Evolutionary conservation across 139 green algal genomes (phyloP).

Genomic region (Closterium sp.): DNA sequence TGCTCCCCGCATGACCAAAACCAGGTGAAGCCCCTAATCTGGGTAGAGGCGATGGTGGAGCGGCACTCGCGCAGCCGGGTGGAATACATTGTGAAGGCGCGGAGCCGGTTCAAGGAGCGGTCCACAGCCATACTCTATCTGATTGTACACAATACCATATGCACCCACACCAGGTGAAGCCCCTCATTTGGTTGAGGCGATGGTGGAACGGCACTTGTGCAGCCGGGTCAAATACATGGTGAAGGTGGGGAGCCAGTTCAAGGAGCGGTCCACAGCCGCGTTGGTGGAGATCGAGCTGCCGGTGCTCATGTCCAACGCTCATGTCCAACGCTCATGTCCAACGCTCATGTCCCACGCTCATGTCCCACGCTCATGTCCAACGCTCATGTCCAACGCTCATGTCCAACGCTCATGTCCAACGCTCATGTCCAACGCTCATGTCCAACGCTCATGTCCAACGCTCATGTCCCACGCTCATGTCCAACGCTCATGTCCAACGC

Average conservation of each 20-base stretch:
- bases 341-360: too few species aligned
- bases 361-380: too few species aligned
- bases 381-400: too few species aligned
- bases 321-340: too few species aligned
- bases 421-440: too few species aligned
- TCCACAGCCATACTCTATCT: too few species aligned
- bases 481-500: too few species aligned
- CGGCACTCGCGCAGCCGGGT: conserved; percentile 87
- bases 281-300: conserved; percentile 94
- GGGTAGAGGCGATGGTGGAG: conserved; percentile 87
- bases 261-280: conserved; percentile 78
- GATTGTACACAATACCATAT: not conserved
- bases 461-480: too few species aligned
- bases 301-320: conserved; percentile 74
- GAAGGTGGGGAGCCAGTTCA: conserved; percentile 89
- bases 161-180: conserved; percentile 47
- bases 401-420: too few species aligned
- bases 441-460: too few species aligned
- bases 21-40: conserved; percentile 80
- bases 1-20: too few species aligned
- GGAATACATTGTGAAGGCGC: conserved; percentile 87
- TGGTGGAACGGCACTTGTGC: conserved; percentile 81
- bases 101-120: conserved; percentile 87
- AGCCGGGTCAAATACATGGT: conserved; percentile 94
- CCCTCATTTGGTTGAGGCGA: conserved; percentile 94